Conservation (phyloP, 2,329 filamentous ascomycete species). For the Cladosporium sphaerospermum region DNA sequence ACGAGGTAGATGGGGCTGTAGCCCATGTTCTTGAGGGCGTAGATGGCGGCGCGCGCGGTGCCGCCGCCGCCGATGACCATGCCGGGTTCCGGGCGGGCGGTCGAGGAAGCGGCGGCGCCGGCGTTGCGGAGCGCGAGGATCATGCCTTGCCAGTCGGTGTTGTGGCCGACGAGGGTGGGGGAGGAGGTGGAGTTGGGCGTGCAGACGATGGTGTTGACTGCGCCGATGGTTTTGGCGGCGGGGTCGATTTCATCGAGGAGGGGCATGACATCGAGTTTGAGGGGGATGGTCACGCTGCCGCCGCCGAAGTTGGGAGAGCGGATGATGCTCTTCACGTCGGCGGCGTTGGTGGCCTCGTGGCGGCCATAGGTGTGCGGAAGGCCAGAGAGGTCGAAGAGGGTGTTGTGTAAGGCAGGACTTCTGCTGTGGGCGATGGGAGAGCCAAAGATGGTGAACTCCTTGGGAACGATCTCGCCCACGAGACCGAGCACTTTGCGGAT, state of each 20-base stretch:
- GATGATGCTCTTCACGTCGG: constrained; percentile 60
- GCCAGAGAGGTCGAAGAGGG: constrained; percentile 67
- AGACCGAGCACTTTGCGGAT: constrained; percentile 74
- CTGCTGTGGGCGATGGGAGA: constrained; percentile 75
- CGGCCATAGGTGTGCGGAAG: constrained; percentile 77
- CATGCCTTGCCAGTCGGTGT: constrained; percentile 96
- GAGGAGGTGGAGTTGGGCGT: constrained; percentile 21
- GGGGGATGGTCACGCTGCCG: constrained; percentile 88
- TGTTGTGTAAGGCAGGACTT: constrained; percentile 85
- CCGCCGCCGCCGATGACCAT: constrained; percentile 88
- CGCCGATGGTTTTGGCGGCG: constrained; percentile 76
- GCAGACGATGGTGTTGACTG: constrained; percentile 87
- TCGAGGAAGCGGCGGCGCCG: constrained; percentile 44
- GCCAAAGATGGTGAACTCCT: constrained; percentile 81
- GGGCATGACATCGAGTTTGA: constrained; percentile 83
- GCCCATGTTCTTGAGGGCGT: constrained; percentile 74
- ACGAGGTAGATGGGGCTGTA: constrained; percentile 83
- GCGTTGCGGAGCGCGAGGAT: constrained; percentile 66
- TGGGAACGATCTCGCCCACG: constrained; percentile 69
- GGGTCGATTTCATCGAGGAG: constrained; percentile 73
- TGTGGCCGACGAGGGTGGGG: constrained; percentile 65
- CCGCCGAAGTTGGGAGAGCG: constrained; percentile 73
- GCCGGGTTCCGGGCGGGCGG: constrained; percentile 46
- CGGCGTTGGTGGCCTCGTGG: constrained; percentile 64
- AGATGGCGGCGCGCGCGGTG: constrained; percentile 86